phyloP scores from a whole-genome alignment of 140 eudicot genomes.

The Ambrosia hybrid region DNA sequence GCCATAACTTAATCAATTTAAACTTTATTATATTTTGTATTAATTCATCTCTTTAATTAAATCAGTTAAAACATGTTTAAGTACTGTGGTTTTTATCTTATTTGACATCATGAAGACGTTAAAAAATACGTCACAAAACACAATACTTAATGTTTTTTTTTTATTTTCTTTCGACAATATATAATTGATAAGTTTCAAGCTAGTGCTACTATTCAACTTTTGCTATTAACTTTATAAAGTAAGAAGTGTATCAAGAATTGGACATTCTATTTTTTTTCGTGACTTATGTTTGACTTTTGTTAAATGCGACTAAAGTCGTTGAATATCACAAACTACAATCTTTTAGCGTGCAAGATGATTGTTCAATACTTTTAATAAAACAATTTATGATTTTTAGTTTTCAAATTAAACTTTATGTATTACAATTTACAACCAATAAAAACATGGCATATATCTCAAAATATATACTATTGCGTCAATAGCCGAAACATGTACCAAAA shows the following conservation, averaged over 20 bases:
- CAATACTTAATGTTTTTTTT: neutral
- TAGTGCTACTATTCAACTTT: too few species aligned
- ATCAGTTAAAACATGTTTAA: neutral
- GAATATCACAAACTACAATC: neutral
- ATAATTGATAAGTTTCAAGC: too few species aligned
- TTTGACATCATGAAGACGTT: conserved; percentile 1
- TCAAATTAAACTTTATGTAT: too few species aligned
- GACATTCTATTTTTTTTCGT: neutral
- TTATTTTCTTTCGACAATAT: neutral
- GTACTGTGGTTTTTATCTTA: too few species aligned
- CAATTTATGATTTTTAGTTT: too few species aligned
- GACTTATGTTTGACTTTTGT: neutral
- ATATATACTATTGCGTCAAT: too few species aligned
- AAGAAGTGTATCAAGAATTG: neutral
- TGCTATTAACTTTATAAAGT: too few species aligned
- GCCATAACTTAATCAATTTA: conserved; percentile 20
- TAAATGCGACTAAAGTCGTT: neutral
- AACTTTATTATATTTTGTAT: conserved; percentile 1
- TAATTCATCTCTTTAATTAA: conserved; percentile 9
- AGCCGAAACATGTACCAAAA: too few species aligned
- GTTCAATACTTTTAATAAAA: too few species aligned
- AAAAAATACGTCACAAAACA: neutral
- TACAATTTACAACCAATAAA: too few species aligned
- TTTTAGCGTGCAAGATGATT: too few species aligned
- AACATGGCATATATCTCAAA: too few species aligned